Base-by-base conservation (phyloP, 1,284 basidiomycete species). In the Cerrena zonata region DNA sequence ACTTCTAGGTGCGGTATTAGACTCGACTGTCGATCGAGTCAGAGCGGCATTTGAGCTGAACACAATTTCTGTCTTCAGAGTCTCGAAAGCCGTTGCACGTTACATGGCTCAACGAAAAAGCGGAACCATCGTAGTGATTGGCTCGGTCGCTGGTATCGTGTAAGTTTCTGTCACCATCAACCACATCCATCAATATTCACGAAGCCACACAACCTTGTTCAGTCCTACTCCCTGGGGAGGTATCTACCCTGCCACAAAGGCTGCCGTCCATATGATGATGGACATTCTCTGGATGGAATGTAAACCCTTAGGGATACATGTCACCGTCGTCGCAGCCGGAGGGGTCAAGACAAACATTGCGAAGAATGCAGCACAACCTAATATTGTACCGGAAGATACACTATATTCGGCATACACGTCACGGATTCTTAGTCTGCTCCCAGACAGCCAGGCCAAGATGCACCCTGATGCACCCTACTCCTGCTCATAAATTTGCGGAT, bases 121-220 rank as follows among this genome's bases (percentile, higher is more conserved):
- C 26, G 88, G 89, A 0, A 64, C 80, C 13, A 79, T 91, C 50
- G 75, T 91, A 47, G 90, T 89, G 60, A 78, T 89, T 19, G 85
- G 88, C 15, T 87, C 84, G 1, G 65, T 87, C 40, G 78, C 75
- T 10, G 87, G 78, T 5, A 73, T 80, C 40, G 66, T 78, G 78
- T 80, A 61, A 56, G 79, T 30, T 27, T 3, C 3, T 12, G n/a
- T n/a, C n/a, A n/a, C n/a, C n/a, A n/a, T n/a, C 19, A 19, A 40
- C 47, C 39, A 26, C 21, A 7, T 15, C 30, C 30, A n/a, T n/a
- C n/a, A 7, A 34, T 34, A 7, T 34, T 34, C 30, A 34, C 15
- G 30, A 7, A 34, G 7, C 7, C 30, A 34, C 15, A 34, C 21
- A 22, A 10, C 39, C 19, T 15, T 36, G 3, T 11, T 36, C 12